Base-by-base conservation (phyloP, 108 stramenopile genomes). In the Cyclotella distinguenda region DNA sequence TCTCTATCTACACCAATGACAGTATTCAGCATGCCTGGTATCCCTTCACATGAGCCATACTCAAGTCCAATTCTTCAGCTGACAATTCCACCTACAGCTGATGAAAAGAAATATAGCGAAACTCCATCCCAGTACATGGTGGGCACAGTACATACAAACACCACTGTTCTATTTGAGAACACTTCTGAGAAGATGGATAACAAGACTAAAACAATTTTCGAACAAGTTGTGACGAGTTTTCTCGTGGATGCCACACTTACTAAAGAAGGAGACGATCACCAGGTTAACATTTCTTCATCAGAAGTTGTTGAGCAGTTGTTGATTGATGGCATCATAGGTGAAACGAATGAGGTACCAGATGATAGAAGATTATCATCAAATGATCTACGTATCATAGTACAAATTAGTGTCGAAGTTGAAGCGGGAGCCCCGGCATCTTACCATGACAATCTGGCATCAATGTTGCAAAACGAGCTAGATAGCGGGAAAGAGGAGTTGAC, bases 211-310 rank as follows among this genome's bases (percentile, higher is more conserved):
- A 28, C 42, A 2, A 28, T 42, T 44, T 59, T 59, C 30, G 58
- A 59, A 19, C 58, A 59, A 59, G 58, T 59, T 6, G 26, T 59
- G 2, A 59, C 58, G 7, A 40, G 58, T 8, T 35, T 36, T 1
- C 58, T 59, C 28, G 30, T 59, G 6, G 58, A 59, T 59, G 40
- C 40, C 28, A 43, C 18, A n/a, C 40, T 42, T 5, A 35, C 21
- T 12, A 43, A 43, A 27, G 40, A 43, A 15, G 40, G 15, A 12
- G 13, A 59, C n/a, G 39, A 42, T 5, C 40, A 42, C 13, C 25
- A 44, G 18, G 40, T 59, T 0, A 28, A 42, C 15, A 59, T 59
- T 12, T 59, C 40, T 27, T 59, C 58, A n/a, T 38, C 34, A 0
- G 27, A 59, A 43, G 40, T 59, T 15, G 28, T 59, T 26, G 40